These are phyloP conservation scores for Rhodamnia rubescens DNA, from an alignment of 345 rosid species.

Conservation along the genomic window DNA sequence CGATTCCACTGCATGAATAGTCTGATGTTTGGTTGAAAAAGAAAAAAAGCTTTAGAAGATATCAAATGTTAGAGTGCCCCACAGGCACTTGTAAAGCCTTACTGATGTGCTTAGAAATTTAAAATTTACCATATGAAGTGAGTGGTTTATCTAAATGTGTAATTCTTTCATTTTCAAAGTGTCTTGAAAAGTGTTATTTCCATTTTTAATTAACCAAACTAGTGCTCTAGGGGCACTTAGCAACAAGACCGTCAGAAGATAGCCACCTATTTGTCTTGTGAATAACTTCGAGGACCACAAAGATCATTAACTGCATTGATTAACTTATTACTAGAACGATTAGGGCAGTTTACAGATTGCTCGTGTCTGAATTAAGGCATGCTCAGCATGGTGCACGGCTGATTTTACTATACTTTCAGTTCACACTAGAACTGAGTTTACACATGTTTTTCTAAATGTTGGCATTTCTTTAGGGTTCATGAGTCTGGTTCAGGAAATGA, in stretches of 20 bases:
- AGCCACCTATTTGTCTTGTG: not conserved
- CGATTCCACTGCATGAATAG: not conserved
- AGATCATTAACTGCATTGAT: not conserved
- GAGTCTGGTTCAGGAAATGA: slow-evolving; percentile 72
- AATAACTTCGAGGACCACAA: not conserved
- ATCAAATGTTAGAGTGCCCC: not conserved
- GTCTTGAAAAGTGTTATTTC: not conserved
- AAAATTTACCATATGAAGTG: not conserved
- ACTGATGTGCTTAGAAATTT: not conserved
- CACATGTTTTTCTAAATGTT: not conserved
- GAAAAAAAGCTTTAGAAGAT: not conserved
- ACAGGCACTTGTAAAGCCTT: not conserved
- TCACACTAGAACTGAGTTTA: not conserved
- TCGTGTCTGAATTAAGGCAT: not conserved
- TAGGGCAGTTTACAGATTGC: not conserved
- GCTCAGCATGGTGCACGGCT: not conserved
- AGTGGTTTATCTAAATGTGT: not conserved
- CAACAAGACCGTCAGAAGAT: not conserved
- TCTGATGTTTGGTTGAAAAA: not conserved
- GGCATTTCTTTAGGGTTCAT: slow-evolving; percentile 46
- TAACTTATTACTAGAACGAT: not conserved
- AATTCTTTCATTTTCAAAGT: not conserved
- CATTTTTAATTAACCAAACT: not conserved
- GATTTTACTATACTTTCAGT: not conserved
- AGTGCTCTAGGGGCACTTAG: not conserved